Conservation (phyloP, 345 rosid species). For the Hibiscus mutabilis region DNA sequence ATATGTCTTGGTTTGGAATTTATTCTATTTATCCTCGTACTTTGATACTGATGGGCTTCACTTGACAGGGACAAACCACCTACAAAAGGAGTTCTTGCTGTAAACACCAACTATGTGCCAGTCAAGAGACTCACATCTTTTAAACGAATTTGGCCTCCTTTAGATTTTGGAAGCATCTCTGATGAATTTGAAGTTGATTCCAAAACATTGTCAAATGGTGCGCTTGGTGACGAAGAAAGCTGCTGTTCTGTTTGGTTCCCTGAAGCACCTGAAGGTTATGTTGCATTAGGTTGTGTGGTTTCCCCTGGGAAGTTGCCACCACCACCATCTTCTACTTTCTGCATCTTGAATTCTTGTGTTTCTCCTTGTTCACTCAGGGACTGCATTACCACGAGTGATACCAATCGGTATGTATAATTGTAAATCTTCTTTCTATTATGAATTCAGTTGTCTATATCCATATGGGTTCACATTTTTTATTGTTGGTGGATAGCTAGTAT, state of each 20-base stretch:
- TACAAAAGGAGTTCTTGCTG: constrained; percentile 80
- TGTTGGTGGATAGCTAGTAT: constrained; percentile 2
- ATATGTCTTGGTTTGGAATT: constrained; percentile 8
- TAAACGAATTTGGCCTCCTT: constrained; percentile 64
- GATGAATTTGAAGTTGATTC: constrained; percentile 20
- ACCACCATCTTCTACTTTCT: constrained; percentile 55
- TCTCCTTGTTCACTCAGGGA: constrained; percentile 89
- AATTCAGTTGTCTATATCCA: not conserved
- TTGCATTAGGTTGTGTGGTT: constrained; percentile 83
- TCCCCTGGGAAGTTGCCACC: constrained; percentile 64
- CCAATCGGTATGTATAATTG: constrained; percentile 44
- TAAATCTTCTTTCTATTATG: constrained; percentile 16
- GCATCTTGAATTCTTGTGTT: constrained; percentile 71
- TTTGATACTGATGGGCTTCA: constrained; percentile 16
- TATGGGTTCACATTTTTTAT: constrained; percentile 4
- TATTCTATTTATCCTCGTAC: constrained; percentile 1
- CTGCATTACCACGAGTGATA: constrained; percentile 58
- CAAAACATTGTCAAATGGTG: constrained; percentile 14
- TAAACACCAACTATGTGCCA: constrained; percentile 71
- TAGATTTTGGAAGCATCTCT: constrained; percentile 33
- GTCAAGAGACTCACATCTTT: constrained; percentile 79
- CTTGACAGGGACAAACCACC: constrained; percentile 95
- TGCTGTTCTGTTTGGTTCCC: constrained; percentile 87
- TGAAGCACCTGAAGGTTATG: constrained; percentile 82
- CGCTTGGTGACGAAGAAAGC: constrained; percentile 22